Evolutionary conservation across 2,329 filamentous ascomycete genomes (phyloP), one percentile per base, ranked within the genome.

Genomic region (Colletotrichum orbiculare): DNA sequence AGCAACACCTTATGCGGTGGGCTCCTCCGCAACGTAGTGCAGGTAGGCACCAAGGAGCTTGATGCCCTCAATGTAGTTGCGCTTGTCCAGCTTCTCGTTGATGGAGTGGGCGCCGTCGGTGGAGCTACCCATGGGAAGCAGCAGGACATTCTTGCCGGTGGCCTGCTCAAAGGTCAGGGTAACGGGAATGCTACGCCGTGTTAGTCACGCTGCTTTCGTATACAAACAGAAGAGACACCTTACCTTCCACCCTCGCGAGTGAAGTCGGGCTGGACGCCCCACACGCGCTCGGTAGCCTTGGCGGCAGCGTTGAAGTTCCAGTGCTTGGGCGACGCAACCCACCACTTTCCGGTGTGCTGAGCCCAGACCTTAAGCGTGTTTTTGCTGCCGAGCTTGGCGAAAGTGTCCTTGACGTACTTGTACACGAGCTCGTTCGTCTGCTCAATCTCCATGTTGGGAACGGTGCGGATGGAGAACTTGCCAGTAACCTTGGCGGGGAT

Each of bases 381-480:
- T 86, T 99, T 99, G 80, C 91, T 96, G 70, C 88, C 87, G 39
- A 98, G 86, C 80, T 94, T 93, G 72, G 91, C 90, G 77, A 97
- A 97, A 71, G 92, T 89, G 69, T 91, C 89, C 75, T 95, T 87
- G 69, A 98, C 86, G 77, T 94, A 91, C 77, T 92, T 90, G 82
- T 89, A 91, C 47, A 99, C 95, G 48, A 91, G 85, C 75, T 89
- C 86, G 81, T 97, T 96, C 73, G 97, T 96, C 75, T 90, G 88
- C 61, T 93, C 89, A 72, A 93, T 93, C 77, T 97, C 92, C 96
- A 99, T 99, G 82, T 99, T 89, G 57, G 96, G 96, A 25, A 99
- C 96, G 41, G 94, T 98, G 71, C 96, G 90, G 81, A 99, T 97
- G 54, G 93, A 97, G 85, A 99, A 99, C 83, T 99, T 99, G 81